A percentile compares a stretch with the other conserved stretches of the same genome.
These are phyloP conservation scores for Diphasiastrum complanatum DNA, from an alignment of 83 land plant genomes.

Conservation along the genomic window DNA sequence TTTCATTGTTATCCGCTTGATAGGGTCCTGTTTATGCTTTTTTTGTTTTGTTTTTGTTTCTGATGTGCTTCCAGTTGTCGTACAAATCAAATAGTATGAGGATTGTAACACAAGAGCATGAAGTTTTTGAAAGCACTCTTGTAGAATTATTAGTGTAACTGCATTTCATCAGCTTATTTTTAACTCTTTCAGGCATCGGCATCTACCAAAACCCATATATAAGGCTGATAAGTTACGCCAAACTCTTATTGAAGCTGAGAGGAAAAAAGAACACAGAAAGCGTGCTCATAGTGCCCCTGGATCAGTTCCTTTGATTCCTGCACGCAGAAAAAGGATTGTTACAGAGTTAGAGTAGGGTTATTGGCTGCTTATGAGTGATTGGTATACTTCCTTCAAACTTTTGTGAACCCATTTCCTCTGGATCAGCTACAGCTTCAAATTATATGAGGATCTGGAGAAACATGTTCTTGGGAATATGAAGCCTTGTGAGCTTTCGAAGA, in stretches of 20 bases:
- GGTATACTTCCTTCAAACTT: too few species aligned
- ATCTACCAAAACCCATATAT: slow-evolving; percentile 80
- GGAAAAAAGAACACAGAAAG: slow-evolving; percentile 59
- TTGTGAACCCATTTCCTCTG: too few species aligned
- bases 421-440: too few species aligned
- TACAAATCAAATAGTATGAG: too few species aligned
- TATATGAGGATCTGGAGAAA: too few species aligned
- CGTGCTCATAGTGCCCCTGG: slow-evolving; percentile 90
- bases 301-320: slow-evolving; percentile 33
- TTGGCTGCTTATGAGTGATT: too few species aligned
- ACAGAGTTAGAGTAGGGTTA: slow-evolving; percentile 69
- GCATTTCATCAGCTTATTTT: background rate
- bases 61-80: too few species aligned
- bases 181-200: slow-evolving; percentile 67
- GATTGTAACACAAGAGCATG: background rate
- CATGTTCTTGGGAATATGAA: too few species aligned
- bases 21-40: too few species aligned
- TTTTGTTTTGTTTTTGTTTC: background rate
- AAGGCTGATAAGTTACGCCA: slow-evolving; percentile 66
- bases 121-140: background rate
- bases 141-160: background rate
- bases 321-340: slow-evolving; percentile 68
- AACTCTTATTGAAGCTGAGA: slow-evolving; percentile 54
- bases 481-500: too few species aligned
- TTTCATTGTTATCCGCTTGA: background rate